Percentiles rank a stretch among this genome's conserved stretches.
These are phyloP conservation scores for sunflower (Helianthus annuus) DNA, from an alignment of 129 eudicot genomes.

Conservation along the genomic window HanXRQr2.0-SUNRISE NC_035448.2:73802957-73803456, in stretches of 20 bases:
- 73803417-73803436: too few species aligned
- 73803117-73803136: slow-evolving; percentile 64
- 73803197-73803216: slow-evolving; percentile 5
- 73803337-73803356: too few species aligned
- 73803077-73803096: slow-evolving; percentile 46
- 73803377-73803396: too few species aligned
- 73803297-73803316: too few species aligned
- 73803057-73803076: slow-evolving; percentile 20
- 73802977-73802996: not conserved
- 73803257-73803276: not conserved
- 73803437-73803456: too few species aligned
- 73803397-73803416: too few species aligned
- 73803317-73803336: too few species aligned
- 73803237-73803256: not conserved
- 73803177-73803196: slow-evolving; percentile 18
- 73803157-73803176: slow-evolving; percentile 63
- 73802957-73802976: slow-evolving; percentile 85
- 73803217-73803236: slow-evolving; percentile 4
- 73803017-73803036: slow-evolving; percentile 18
- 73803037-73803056: slow-evolving; percentile 26
- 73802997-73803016: slow-evolving; percentile 1
- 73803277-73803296: not conserved
- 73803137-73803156: slow-evolving; percentile 87
- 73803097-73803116: slow-evolving; percentile 50
- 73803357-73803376: too few species aligned